Conservation (phyloP, 768 basidiomycete species). For the Neoboletus subvelutipes region DNA sequence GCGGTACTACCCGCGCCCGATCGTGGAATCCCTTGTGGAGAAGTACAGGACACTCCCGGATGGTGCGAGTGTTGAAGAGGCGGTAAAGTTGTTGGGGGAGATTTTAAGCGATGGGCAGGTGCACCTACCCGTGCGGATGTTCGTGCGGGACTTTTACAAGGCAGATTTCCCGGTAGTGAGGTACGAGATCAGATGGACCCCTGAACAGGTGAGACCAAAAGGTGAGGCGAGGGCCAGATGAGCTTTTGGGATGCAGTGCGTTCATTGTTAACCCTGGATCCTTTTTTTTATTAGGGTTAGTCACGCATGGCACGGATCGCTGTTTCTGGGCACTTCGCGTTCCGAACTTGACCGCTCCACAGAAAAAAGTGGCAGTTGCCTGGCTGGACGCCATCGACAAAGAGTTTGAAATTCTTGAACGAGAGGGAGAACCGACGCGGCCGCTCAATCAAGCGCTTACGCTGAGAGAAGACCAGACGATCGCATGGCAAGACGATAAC, state of each 20-base stretch:
- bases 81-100: conserved; percentile 53
- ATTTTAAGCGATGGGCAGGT: too few species aligned
- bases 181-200: conserved; percentile 70
- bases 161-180: conserved; percentile 63
- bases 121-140: conserved; percentile 61
- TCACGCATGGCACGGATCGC: conserved; percentile 70
- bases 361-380: conserved; percentile 47
- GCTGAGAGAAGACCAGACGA: conserved; percentile 48
- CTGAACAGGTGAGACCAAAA: conserved; percentile 53
- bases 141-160: conserved; percentile 56
- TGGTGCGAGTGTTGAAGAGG: conserved; percentile 43
- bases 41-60: conserved; percentile 44
- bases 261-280: neutral
- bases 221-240: conserved; percentile 36
- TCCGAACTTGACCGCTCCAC: conserved; percentile 45
- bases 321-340: conserved; percentile 59
- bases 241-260: neutral
- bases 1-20: conserved; percentile 55
- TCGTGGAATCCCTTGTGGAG: conserved; percentile 46
- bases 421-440: conserved; percentile 28
- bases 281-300: conserved; percentile 49
- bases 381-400: conserved; percentile 56
- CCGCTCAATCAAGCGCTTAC: conserved; percentile 45
- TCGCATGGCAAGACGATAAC: conserved; percentile 55
- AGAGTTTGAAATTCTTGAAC: conserved; percentile 44